These are phyloP conservation scores for Houttuynia cordata DNA, from an alignment of 164 flowering plant species.

Conservation along the genomic window DNA sequence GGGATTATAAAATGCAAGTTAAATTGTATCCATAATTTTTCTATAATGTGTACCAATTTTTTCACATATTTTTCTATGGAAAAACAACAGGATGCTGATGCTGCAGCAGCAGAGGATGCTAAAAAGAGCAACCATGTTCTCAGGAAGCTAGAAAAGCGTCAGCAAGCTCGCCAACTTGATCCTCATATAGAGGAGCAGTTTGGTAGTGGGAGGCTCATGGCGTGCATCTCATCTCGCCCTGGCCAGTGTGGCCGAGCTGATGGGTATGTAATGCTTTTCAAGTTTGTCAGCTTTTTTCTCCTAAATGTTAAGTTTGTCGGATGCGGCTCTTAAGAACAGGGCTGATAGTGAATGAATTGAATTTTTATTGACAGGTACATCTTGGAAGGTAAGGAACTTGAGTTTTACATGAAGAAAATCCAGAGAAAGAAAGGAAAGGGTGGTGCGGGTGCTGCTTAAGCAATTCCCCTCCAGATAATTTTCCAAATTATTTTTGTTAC, in stretches of 20 bases:
- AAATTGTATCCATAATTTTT: no score
- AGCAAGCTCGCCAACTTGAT: constrained; percentile 18
- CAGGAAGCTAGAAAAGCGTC: constrained; percentile 18
- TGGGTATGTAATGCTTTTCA: constrained; percentile 9
- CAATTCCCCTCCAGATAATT: neutral
- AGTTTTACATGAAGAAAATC: constrained; percentile 21
- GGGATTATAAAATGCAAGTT: no score
- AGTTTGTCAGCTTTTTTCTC: neutral
- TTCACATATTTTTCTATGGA: no score
- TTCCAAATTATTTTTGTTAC: no score
- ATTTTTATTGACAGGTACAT: constrained; percentile 12
- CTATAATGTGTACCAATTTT: no score
- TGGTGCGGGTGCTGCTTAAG: constrained; percentile 2
- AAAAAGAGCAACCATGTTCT: constrained; percentile 22
- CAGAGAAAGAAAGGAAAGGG: constrained; percentile 28
- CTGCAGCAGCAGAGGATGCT: constrained; percentile 8
- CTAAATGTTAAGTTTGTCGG: no score
- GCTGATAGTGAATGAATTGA: neutral
- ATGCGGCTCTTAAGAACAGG: neutral
- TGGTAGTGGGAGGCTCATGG: constrained; percentile 18
- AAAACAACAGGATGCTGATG: constrained; percentile 13
- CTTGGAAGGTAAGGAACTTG: constrained; percentile 26
- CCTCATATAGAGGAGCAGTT: constrained; percentile 26
- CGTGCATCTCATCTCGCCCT: constrained; percentile 25
- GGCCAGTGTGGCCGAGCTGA: constrained; percentile 27